Evolutionary conservation across 371 early-diverging fungal genomes (phyloP), one percentile per base, ranked within the genome.

Genomic region (Umbelopsis sp.): DNA sequence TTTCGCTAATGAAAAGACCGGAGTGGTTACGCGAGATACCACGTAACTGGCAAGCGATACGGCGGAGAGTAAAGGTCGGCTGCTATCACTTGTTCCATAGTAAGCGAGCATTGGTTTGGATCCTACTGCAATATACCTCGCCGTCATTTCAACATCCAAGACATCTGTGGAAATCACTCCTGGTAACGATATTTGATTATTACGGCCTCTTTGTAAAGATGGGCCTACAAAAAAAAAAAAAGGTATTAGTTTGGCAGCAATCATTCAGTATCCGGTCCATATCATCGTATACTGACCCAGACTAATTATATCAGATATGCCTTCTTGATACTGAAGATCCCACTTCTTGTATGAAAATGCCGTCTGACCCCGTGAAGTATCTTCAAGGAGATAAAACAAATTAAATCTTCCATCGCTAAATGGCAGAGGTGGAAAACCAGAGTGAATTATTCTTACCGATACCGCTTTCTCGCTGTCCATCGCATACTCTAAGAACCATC

Each of bases 321-420:
- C 64, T 5, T 82, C 84, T 64, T 88, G 88, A 22, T 82, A 78
- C 44, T 82, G 81, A 8, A 88, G 70, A 37, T 83, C 79, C 82
- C 87, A 88, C 65, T 88, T 88, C 50, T 88, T 86, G 68, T 88
- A 86, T 0, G 82, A 80, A 64, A 88, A 88, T 6, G 88, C 82
- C 0, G 80, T 78, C 29, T 83, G 84, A 68, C 76, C 75, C 32
- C 77, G 79, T 9, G 80, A 78, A 0, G 85, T 79, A 65, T 86
- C 86, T n/a, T 29, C 29, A 29, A 29, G 29, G 4, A 29, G 29
- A 29, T 29, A 29, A 29, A 29, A 29, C 29, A 29, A 3, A 4
- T 29, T 29, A 29, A 22, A 29, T 29, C 29, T 29, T 29, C 4
- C 29, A 1, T 29, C 4, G 29, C 3, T 29, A 0, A 29, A 29